Evolutionary conservation across 2,329 filamentous ascomycete species (phyloP).

Genomic region (Alternaria triticimaculans): DNA sequence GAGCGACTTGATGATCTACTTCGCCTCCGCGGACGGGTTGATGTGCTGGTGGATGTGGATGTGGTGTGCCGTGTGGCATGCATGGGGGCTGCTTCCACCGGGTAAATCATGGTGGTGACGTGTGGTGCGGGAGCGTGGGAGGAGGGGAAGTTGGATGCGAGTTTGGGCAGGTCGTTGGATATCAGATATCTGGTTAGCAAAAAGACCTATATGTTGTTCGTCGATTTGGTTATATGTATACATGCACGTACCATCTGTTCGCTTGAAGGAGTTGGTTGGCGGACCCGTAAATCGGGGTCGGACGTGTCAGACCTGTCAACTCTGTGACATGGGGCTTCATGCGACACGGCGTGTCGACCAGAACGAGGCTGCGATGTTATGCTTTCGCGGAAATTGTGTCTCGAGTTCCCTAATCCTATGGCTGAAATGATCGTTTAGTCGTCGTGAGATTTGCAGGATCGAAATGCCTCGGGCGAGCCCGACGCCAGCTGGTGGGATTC

Average conservation of each 20-base stretch:
- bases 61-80: constrained; percentile 9
- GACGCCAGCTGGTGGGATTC: not conserved
- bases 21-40: constrained; percentile 9
- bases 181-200: not conserved
- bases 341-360: constrained; percentile 2
- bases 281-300: not conserved
- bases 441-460: not conserved
- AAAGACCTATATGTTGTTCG: not conserved
- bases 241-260: constrained; percentile 12
- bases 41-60: not conserved
- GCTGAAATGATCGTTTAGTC: not conserved
- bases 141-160: not conserved
- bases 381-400: constrained; percentile 1
- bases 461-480: not conserved
- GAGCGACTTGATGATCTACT: constrained; percentile 13
- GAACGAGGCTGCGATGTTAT: constrained; percentile 7
- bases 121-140: not conserved
- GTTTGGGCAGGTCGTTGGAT: not conserved
- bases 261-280: not conserved
- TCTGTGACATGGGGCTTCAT: constrained; percentile 21
- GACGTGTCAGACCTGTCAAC: constrained; percentile 9
- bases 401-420: not conserved
- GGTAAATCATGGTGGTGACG: constrained; percentile 19
- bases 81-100: constrained; percentile 13
- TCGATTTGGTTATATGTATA: constrained; percentile 9